These are phyloP conservation scores for Neostapfia colusana DNA, from an alignment of 176 grass and related monocot species.

Conservation along the genomic window DNA sequence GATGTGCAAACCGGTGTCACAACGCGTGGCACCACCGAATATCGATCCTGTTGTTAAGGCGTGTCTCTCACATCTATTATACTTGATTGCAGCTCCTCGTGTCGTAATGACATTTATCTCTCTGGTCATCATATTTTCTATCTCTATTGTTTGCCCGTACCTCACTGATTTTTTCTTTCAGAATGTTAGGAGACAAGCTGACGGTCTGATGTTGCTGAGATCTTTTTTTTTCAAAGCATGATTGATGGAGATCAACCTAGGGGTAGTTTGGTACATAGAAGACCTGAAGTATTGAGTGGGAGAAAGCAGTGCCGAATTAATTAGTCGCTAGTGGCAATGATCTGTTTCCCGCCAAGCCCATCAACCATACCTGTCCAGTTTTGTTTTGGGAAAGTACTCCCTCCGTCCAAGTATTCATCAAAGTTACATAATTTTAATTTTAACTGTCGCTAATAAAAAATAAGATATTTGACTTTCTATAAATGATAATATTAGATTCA, in stretches of 20 bases:
- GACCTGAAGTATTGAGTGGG: conserved; percentile 10
- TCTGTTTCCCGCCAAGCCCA: conserved; percentile 5
- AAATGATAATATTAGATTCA: too few relatives aligned
- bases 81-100: conserved; percentile 7
- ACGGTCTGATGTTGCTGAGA: conserved; percentile 7
- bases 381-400: background rate
- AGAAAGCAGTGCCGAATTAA: conserved; percentile 2
- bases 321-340: background rate
- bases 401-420: too few relatives aligned
- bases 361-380: background rate
- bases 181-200: conserved; percentile 28
- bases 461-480: too few relatives aligned
- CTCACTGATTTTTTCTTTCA: conserved; percentile 30
- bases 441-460: too few relatives aligned
- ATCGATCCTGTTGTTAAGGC: too few relatives aligned
- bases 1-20: too few relatives aligned
- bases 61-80: too few relatives aligned
- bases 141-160: background rate
- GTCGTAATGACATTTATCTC: background rate
- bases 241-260: conserved; percentile 20
- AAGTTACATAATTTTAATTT: too few relatives aligned
- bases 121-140: background rate
- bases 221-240: too few relatives aligned
- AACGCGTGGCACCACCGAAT: too few relatives aligned
- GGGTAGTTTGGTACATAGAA: conserved; percentile 39